Conservation (phyloP, 768 basidiomycete species). For the Amanita brunnescens region DNA sequence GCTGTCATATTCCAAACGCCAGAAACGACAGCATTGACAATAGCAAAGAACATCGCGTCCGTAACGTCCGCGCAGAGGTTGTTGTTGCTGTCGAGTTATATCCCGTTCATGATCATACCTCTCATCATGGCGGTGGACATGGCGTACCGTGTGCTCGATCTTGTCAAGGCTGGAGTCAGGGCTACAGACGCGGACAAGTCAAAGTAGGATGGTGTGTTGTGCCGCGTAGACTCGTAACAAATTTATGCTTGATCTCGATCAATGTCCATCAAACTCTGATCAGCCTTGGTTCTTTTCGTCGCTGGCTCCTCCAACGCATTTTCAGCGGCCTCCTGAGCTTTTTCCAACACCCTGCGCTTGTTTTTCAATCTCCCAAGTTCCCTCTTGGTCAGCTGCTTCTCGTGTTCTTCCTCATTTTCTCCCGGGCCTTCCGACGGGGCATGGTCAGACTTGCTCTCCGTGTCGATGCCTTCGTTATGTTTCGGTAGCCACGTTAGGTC, state of each 20-base stretch:
- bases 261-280: not conserved
- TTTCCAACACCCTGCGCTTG: conserved; percentile 35
- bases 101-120: conserved; percentile 71
- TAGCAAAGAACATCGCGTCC: conserved; percentile 22
- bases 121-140: conserved; percentile 70
- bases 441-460: conserved; percentile 4
- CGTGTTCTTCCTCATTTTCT: conserved; percentile 12
- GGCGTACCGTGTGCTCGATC: conserved; percentile 31
- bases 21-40: conserved; percentile 21
- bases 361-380: conserved; percentile 42
- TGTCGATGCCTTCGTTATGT: conserved; percentile 27
- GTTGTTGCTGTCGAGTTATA: conserved; percentile 57
- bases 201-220: too few relatives aligned
- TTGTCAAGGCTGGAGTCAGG: conserved; percentile 21
- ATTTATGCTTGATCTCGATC: not conserved
- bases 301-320: not conserved
- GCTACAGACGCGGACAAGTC: conserved; percentile 19
- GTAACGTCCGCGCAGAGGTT: conserved; percentile 43
- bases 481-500: conserved; percentile 55
- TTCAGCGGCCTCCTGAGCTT: conserved; percentile 15
- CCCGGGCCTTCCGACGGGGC: conserved; percentile 1
- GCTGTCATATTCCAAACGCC: conserved; percentile 49
- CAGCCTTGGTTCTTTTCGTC: not conserved
- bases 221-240: too few relatives aligned
- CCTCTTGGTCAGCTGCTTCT: conserved; percentile 31